phyloP scores from a whole-genome alignment of 441 rosid species.

The Euphorbia celastroides region DNA sequence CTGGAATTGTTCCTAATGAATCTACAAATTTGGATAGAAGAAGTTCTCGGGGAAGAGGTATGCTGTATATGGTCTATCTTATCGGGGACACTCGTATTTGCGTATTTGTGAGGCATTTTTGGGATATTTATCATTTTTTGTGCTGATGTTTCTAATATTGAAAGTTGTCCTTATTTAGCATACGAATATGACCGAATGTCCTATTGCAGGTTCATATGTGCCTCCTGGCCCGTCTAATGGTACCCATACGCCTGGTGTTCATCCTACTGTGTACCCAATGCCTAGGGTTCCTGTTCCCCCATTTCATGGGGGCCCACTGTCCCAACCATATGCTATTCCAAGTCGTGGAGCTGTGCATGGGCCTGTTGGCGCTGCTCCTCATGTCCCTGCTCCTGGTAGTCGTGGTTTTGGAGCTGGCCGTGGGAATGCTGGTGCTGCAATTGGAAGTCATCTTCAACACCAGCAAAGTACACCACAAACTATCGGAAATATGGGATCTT shows the following conservation, averaged over 20 bases:
- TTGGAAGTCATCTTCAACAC: constrained; percentile 81
- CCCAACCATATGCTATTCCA: constrained; percentile 95
- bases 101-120: not conserved
- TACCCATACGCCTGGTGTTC: constrained; percentile 75
- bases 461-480: constrained; percentile 77
- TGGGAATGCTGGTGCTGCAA: constrained; percentile 68
- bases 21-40: constrained; percentile 76
- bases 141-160: constrained; percentile 11
- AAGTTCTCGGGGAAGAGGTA: constrained; percentile 82
- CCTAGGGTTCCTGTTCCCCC: constrained; percentile 78
- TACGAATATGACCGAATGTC: not conserved
- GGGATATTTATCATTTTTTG: not conserved
- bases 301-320: constrained; percentile 73
- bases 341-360: constrained; percentile 85
- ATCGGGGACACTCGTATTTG: not conserved
- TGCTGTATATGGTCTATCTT: constrained; percentile 8
- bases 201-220: constrained; percentile 59
- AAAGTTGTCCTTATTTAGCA: not conserved
- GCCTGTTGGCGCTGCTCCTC: constrained; percentile 92
- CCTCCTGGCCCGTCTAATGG: constrained; percentile 83
- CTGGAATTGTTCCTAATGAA: constrained; percentile 74
- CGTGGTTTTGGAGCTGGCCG: constrained; percentile 94
- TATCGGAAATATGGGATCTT: constrained; percentile 78
- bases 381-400: constrained; percentile 82
- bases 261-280: constrained; percentile 79